Percentiles rank a stretch among this genome's conserved stretches.
Evolutionary conservation across 176 grass and related monocot species (phyloP).

Genomic region (Thinopyrum elongatum): DNA sequence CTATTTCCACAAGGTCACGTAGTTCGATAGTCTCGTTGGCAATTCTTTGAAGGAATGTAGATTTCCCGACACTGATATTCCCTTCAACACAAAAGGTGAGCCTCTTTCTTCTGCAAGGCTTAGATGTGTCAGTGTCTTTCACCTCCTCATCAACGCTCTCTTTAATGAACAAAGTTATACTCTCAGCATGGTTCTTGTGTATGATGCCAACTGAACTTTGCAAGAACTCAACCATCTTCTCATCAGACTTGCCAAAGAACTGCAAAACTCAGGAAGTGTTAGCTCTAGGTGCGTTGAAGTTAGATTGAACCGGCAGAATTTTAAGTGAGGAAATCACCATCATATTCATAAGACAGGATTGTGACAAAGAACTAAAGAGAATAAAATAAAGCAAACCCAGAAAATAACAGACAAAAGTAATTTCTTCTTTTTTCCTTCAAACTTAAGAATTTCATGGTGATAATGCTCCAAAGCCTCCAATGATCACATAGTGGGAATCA

Average conservation of each 20-base stretch:
- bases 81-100: slow-evolving; percentile 91
- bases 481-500: background rate
- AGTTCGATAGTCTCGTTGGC: slow-evolving; percentile 85
- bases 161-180: slow-evolving; percentile 83
- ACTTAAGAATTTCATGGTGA: background rate
- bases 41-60: slow-evolving; percentile 86
- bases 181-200: slow-evolving; percentile 84
- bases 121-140: slow-evolving; percentile 37
- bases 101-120: slow-evolving; percentile 39
- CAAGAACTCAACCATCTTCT: slow-evolving; percentile 85
- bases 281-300: background rate
- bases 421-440: background rate
- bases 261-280: slow-evolving; percentile 32
- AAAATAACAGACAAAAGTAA: background rate
- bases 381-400: background rate
- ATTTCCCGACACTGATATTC: slow-evolving; percentile 90
- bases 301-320: background rate
- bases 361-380: slow-evolving; percentile 6
- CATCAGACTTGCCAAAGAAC: slow-evolving; percentile 66
- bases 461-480: background rate
- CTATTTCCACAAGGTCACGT: slow-evolving; percentile 84
- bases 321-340: background rate
- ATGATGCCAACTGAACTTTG: slow-evolving; percentile 80
- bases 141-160: slow-evolving; percentile 71
- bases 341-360: background rate